Percentiles rank a stretch among this genome's conserved stretches.
phyloP scores from a whole-genome alignment of 768 basidiomycete genomes.

The Pleurotus citrinopileatus region DNA sequence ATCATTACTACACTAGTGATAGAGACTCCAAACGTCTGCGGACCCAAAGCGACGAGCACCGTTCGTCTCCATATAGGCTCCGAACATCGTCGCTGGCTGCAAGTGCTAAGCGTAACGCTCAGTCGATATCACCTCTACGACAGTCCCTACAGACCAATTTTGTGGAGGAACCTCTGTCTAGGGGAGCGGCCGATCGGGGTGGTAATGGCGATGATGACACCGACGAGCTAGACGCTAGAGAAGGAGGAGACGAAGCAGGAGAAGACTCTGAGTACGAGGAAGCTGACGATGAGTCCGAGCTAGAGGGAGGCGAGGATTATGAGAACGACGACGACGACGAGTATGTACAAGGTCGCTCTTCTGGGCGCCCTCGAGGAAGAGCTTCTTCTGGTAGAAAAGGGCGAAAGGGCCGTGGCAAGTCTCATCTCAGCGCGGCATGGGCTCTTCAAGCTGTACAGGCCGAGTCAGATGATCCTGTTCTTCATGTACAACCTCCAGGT shows the following conservation, averaged over 20 bases:
- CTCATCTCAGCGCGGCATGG: conserved; percentile 1
- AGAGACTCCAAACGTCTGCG: not conserved
- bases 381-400: not conserved
- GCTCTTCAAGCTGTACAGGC: not conserved
- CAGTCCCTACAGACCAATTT: too few species aligned
- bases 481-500: not conserved
- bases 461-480: not conserved
- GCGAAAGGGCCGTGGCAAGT: not conserved
- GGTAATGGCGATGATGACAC: conserved; percentile 3
- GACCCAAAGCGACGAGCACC: not conserved
- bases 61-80: not conserved
- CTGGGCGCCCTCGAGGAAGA: not conserved
- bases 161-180: too few species aligned
- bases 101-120: too few species aligned
- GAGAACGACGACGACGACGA: conserved; percentile 18
- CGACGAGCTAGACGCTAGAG: not conserved
- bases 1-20: not conserved
- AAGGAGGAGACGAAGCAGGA: conserved; percentile 4
- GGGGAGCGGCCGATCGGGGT: too few species aligned
- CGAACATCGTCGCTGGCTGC: not conserved
- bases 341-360: conserved; percentile 4
- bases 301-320: conserved; percentile 20
- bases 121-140: too few species aligned
- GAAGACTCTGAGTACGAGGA: conserved; percentile 22
- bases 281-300: conserved; percentile 21